Percentiles rank a stretch among this genome's conserved stretches.
phyloP scores from a whole-genome alignment of 352 stramenopile species.

The Nannochloropsis limnetica region DNA sequence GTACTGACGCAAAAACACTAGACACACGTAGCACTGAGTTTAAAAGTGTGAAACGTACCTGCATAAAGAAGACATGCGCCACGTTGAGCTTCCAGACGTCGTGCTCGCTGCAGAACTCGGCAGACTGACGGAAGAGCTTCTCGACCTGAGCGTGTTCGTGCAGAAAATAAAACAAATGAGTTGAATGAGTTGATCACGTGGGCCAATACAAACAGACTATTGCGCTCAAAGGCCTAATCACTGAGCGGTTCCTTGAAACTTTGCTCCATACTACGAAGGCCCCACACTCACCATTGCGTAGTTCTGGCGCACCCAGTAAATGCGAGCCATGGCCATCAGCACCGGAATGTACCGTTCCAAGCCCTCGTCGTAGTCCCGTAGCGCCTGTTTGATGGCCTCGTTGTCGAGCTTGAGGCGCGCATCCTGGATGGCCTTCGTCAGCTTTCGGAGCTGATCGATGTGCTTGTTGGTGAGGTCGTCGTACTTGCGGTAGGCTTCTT shows the following conservation, averaged over 20 bases:
- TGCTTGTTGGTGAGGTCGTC: constrained; percentile 81
- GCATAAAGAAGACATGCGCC: constrained; percentile 86
- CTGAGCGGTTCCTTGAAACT: neutral
- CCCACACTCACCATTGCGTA: constrained; percentile 67
- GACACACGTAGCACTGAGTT: neutral
- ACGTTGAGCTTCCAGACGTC: constrained; percentile 91
- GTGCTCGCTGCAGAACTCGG: constrained; percentile 87
- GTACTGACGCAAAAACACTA: neutral
- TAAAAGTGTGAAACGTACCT: constrained; percentile 51
- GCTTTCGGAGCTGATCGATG: constrained; percentile 77
- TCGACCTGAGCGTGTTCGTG: constrained; percentile 59
- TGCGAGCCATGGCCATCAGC: constrained; percentile 85
- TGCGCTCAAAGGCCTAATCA: neutral
- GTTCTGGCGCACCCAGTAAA: constrained; percentile 91
- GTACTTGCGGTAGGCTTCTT: constrained; percentile 79
- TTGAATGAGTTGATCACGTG: neutral
- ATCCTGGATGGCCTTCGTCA: constrained; percentile 87
- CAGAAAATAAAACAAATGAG: neutral
- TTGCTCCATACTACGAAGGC: neutral
- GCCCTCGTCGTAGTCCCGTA: constrained; percentile 82
- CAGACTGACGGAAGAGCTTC: constrained; percentile 82
- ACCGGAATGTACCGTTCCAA: constrained; percentile 89
- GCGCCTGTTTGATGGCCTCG: constrained; percentile 75
- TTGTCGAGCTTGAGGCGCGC: constrained; percentile 75
- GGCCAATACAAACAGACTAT: neutral